phyloP scores from a whole-genome alignment of 2,329 filamentous ascomycete genomes.

The Aaosphaeria pasadenensis region DNA sequence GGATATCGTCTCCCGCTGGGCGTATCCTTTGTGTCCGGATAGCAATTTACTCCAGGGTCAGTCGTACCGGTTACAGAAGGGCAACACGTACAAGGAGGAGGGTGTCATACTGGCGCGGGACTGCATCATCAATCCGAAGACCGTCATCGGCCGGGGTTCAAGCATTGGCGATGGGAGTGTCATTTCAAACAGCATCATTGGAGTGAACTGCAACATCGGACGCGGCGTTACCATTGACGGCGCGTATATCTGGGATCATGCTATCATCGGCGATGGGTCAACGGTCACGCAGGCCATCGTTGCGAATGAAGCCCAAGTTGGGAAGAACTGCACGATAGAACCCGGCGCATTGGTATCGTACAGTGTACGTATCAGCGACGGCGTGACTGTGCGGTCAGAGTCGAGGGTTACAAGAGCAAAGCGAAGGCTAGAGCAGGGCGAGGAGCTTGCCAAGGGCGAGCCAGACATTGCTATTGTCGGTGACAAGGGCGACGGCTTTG shows the following conservation, averaged over 20 bases:
- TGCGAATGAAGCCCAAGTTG: conserved; percentile 68
- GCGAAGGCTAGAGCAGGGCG: conserved; percentile 43
- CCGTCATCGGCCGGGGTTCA: conserved; percentile 74
- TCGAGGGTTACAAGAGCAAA: conserved; percentile 47
- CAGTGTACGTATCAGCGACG: conserved; percentile 68
- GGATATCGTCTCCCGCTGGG: conserved; percentile 84
- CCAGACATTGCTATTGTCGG: conserved; percentile 56
- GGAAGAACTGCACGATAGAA: conserved; percentile 66
- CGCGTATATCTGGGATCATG: conserved; percentile 86
- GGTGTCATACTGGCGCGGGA: conserved; percentile 71
- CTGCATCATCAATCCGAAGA: conserved; percentile 65
- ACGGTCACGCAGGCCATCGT: conserved; percentile 71
- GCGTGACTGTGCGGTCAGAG: conserved; percentile 44
- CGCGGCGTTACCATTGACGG: conserved; percentile 75
- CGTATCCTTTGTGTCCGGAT: conserved; percentile 85
- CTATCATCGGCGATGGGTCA: conserved; percentile 70
- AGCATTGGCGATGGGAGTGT: conserved; percentile 69
- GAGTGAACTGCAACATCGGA: conserved; percentile 81
- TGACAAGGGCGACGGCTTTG: conserved; percentile 57
- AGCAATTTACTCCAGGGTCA: conserved; percentile 79
- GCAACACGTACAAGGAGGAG: conserved; percentile 74
- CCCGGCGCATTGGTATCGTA: conserved; percentile 77
- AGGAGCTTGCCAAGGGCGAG: conserved; percentile 33
- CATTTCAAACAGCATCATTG: conserved; percentile 76
- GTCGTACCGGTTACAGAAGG: conserved; percentile 67